Base-by-base conservation (phyloP, 2,329 filamentous ascomycete genomes). In the Arachnomyces sp. region DNA sequence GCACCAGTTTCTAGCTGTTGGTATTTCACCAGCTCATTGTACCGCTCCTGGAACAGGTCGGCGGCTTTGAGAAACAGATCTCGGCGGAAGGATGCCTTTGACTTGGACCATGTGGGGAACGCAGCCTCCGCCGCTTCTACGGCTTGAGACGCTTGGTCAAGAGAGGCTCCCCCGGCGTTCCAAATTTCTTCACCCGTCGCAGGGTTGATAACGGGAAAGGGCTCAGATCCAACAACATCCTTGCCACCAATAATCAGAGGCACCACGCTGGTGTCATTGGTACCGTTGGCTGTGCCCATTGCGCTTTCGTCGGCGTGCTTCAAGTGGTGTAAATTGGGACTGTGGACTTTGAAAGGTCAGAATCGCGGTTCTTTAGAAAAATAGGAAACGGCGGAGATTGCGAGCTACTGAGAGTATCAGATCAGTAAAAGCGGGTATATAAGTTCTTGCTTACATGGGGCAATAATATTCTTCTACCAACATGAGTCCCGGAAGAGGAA, bases 21-120 rank as follows among this genome's bases (percentile, higher is more conserved):
- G 58, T 80, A 81, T 21, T 67, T 55, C 7, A 61, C 64, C 13
- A 86, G 60, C 58, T 88, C 83, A 5, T 77, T 71, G 15, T 67
- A 66, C 7, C 82, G 74, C 21, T 59, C 61, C 31, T 75, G 67
- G 44, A 89, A 66, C 36, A 86, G 62, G 2, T 78, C 75, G 15
- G 80, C 78, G 1, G 82, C 81, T 54, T 75, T 77, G 43, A 83
- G 66, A 54, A 65, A 59, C 40, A 65, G 56, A 14, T 82, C 75
- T 28, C 84, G 78, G 30, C 84, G 81, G 16, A 71, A 56, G 16
- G 67, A 55, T 1, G 80, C 75, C 34, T 76, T 78, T 2, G 75
- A 75, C 48, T 74, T 75, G 32, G 74, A 71, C 86, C 86, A 94
- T 43, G 72, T 63, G 32, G 73, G 74, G 60, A 86, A 82, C 1